phyloP scores from a whole-genome alignment of 192 early-diverging fungal genomes.

The Anaeromyces robustus region DNA sequence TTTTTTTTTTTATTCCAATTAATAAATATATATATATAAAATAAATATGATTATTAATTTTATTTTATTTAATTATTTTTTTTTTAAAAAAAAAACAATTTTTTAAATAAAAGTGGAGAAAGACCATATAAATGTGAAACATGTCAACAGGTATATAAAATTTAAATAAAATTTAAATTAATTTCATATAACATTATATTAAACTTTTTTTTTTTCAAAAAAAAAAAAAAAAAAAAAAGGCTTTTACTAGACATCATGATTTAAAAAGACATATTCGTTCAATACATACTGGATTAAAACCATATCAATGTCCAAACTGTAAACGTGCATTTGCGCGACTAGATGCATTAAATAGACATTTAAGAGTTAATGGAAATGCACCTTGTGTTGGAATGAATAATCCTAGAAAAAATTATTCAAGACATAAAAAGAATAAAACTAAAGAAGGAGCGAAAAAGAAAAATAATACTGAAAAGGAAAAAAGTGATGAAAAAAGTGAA shows the following conservation, averaged over 20 bases:
- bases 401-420: not conserved
- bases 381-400: not conserved
- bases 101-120: not conserved
- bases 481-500: not conserved
- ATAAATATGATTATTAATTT: too few species aligned
- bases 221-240: not conserved
- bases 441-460: too few species aligned
- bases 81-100: too few species aligned
- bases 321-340: conserved; percentile 66
- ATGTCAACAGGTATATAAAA: not conserved
- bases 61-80: too few species aligned
- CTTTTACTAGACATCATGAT: not conserved
- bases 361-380: conserved; percentile 1
- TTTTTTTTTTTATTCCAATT: too few species aligned
- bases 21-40: too few species aligned
- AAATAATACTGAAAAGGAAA: too few species aligned
- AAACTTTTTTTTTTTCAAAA: too few species aligned
- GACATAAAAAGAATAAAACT: not conserved
- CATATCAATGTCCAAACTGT: conserved; percentile 56
- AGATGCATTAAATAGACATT: conserved; percentile 62
- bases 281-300: conserved; percentile 60
- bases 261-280: not conserved
- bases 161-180: too few species aligned
- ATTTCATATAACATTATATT: too few species aligned
- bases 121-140: not conserved